Base-by-base conservation (phyloP, 768 basidiomycete species). In the Fistulinella prunicolor region DNA sequence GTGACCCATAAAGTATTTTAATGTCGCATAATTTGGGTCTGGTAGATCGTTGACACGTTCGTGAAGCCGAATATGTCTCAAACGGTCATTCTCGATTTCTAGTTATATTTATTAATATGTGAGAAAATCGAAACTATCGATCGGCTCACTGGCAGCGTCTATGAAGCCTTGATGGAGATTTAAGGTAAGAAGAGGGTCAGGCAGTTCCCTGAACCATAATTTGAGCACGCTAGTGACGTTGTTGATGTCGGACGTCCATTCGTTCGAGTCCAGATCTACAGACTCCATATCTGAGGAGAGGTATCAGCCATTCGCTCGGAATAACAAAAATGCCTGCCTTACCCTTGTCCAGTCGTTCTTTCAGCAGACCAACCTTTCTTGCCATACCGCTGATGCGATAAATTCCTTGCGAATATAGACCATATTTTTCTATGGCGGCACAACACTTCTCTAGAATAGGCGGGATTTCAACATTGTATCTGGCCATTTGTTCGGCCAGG, bases 11-110 rank as follows among this genome's bases (percentile, higher is more conserved):
- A 98, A 88, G 67, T 80, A 96, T 65, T 98, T 97, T 42, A 98
- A 75, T 1, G 95, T 95, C 2, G 96, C 91, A 61, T 99, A 99
- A 68, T 98, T 97, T n/a, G 96, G 81, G 70, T 99, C 96, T 12
- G 96, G 95, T 44, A 99, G 77, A 56, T 97, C 95, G 60, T 99
- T 99, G 38, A 99, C 94, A 38, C 94, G 84, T 63, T 98, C 96
- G 61, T 99, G 96, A 44, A 98, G 72, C 42, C 94, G 83, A 54
- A 99, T 98, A 60, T 98, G 95, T 50, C 95, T 81, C 55, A 98
- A 73, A 42, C 95, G 83, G 56, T 96, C 94, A 61, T 95, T 96
- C 46, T 98, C 96, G 53, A 89, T 89, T 63, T 84, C 88, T 94
- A 57, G 14, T 45, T 38, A 38, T 3, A 29, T 36, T n/a, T 19